Evolutionary conservation across 495 filamentous ascomycete species (phyloP), one percentile per base, ranked within the genome.

Genomic region (Penicillium lagena): DNA sequence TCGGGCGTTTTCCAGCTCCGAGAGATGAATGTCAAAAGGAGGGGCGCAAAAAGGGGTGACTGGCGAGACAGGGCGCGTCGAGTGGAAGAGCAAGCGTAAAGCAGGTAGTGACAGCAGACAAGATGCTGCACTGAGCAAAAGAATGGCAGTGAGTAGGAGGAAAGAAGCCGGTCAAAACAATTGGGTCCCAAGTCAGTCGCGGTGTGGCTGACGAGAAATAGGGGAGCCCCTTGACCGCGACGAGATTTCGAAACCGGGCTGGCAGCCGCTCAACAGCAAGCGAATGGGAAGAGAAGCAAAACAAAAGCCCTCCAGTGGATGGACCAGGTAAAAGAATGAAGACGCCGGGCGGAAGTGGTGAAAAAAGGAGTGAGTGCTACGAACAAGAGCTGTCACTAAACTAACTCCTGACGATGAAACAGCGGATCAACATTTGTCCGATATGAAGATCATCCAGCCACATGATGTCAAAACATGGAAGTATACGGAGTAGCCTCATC

Each of bases 341-440:
- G 22, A 22, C 22, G 6, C 22, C 22, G 22, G 22, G 22, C 4
- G 22, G 3, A 4, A 22, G 22, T 22, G 6, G 4, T 22, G 11
- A 33, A 9, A 27, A 12, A 10, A 29, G 14, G 35, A 13, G 40
- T 15, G 32, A 34, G 32, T 6, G 32, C 22, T 22, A 17, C 15
- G 22, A 22, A 22, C 22, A 22, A 22, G 22, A 22, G 22, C 22
- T 22, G 22, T 6, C 22, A 4, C 2, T 22, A 3, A 3, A 22
- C 22, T 6, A 22, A 22, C 22, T 22, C 22, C 22, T 22, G 22
- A 6, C 22, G 22, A 22, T 34, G 32, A 34, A 34, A 34, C 32
- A 9, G 9, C 50, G 52, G 41, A 39, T 47, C 49, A 56, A 59
- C 43, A 35, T 63, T 58, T 37, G 39, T 50, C 57, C 51, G 53